These are phyloP conservation scores for Dipodascopsis tothii DNA, from an alignment of 805 yeast species.

Conservation along the genomic window DNA sequence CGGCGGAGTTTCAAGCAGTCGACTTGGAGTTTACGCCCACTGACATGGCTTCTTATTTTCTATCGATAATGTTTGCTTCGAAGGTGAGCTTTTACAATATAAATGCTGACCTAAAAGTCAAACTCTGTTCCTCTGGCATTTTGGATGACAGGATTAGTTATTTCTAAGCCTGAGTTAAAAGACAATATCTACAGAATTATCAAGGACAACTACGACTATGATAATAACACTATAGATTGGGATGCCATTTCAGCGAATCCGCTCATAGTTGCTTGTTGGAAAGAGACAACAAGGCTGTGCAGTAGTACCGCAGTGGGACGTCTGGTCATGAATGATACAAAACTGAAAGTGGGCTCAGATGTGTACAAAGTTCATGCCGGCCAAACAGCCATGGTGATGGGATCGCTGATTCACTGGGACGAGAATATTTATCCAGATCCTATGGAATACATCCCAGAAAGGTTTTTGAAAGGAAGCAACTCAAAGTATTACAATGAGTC, in stretches of 20 bases:
- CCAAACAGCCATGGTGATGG: neutral
- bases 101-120: conserved; percentile 5
- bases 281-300: conserved; percentile 14
- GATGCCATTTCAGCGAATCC: conserved; percentile 3
- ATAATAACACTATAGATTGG: conserved; percentile 13
- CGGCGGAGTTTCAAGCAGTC: neutral
- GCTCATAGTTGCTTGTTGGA: conserved; percentile 12
- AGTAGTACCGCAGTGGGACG: conserved; percentile 10
- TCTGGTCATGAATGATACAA: conserved; percentile 6
- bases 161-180: conserved; percentile 2
- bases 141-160: conserved; percentile 11
- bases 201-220: conserved; percentile 2
- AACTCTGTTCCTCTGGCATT: conserved; percentile 18
- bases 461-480: conserved; percentile 11
- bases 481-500: conserved; percentile 1
- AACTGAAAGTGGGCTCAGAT: conserved; percentile 6
- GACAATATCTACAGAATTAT: conserved; percentile 3
- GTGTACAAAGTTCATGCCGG: no score
- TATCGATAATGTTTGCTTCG: conserved; percentile 18
- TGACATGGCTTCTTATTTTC: conserved; percentile 3
- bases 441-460: conserved; percentile 9
- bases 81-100: neutral
- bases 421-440: conserved; percentile 15
- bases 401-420: conserved; percentile 15
- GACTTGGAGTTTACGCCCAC: neutral